Conservation (phyloP, 305 asterid species). For the Fraxinus platypoda region DNA sequence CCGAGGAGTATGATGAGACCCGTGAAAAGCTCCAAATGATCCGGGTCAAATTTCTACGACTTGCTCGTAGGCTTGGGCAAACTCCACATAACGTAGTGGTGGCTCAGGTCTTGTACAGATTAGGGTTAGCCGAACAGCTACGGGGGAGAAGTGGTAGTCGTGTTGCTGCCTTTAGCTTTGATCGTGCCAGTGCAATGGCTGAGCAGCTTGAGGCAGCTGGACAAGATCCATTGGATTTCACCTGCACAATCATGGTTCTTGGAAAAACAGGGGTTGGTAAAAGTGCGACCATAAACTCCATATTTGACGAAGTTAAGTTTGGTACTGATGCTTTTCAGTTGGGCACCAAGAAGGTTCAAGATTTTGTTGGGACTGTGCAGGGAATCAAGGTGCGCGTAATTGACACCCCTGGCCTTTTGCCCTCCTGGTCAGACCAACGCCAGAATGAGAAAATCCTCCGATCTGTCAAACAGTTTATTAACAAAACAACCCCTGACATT, state of each 20-base stretch:
- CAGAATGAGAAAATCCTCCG: conserved; percentile 82
- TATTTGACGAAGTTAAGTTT: conserved; percentile 82
- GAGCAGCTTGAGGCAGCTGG: conserved; percentile 96
- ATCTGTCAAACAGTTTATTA: conserved; percentile 76
- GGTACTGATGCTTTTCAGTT: conserved; percentile 83
- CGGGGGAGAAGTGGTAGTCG: conserved; percentile 90
- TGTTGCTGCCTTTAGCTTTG: conserved; percentile 86
- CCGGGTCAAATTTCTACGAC: conserved; percentile 90
- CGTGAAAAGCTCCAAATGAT: conserved; percentile 99
- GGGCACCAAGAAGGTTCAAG: conserved; percentile 95
- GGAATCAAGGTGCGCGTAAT: conserved; percentile 93
- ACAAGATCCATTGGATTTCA: conserved; percentile 84
- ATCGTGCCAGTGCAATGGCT: conserved; percentile 98
- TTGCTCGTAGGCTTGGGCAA: conserved; percentile 92
- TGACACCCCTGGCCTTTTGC: conserved; percentile 94
- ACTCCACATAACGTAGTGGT: conserved; percentile 98
- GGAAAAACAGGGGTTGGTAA: conserved; percentile 99
- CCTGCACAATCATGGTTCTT: conserved; percentile 96
- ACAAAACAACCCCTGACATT: conserved; percentile 91
- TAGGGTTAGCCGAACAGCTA: conserved; percentile 94
- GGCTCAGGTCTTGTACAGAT: conserved; percentile 92
- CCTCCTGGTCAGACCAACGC: conserved; percentile 94
- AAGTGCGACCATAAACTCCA: conserved; percentile 96
- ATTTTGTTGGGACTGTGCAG: conserved; percentile 92
- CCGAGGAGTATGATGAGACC: conserved; percentile 93